These are phyloP conservation scores for Ophiognomonia clavigignenti-juglandacearum DNA, from an alignment of 2,329 filamentous ascomycete genomes.

Conservation along the genomic window DNA sequence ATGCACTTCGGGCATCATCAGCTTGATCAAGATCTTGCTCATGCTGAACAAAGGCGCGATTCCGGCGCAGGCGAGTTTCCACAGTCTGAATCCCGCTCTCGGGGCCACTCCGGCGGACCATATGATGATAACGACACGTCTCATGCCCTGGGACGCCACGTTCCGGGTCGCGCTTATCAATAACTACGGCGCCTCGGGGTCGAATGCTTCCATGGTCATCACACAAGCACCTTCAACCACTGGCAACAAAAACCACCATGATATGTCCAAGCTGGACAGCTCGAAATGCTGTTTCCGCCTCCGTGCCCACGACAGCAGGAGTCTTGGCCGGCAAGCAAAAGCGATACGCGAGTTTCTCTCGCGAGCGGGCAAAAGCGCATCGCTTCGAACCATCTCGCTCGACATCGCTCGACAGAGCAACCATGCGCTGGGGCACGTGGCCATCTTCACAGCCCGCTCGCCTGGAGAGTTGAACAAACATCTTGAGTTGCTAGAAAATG, in stretches of 20 bases:
- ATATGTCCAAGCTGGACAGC: not conserved
- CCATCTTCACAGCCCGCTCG: constrained; percentile 24
- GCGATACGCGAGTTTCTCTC: not conserved
- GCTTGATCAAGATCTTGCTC: constrained; percentile 28
- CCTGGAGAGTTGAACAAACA: constrained; percentile 19
- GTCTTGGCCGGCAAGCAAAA: not conserved
- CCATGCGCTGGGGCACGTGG: constrained; percentile 16
- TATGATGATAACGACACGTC: constrained; percentile 18
- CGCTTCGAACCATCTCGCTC: constrained; percentile 24
- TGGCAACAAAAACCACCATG: not conserved
- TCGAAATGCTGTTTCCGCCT: constrained; percentile 3
- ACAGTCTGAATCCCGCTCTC: constrained; percentile 14
- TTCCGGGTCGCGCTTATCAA: constrained; percentile 25
- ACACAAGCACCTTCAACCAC: not conserved
- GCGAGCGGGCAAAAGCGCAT: not conserved
- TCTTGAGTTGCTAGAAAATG: not conserved
- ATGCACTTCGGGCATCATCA: constrained; percentile 1
- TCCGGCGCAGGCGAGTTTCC: constrained; percentile 29
- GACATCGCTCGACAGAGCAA: constrained; percentile 27
- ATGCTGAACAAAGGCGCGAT: constrained; percentile 23
- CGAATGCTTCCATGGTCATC: constrained; percentile 24
- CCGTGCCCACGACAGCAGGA: not conserved
- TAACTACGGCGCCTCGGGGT: constrained; percentile 32
- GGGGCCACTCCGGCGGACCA: constrained; percentile 18
- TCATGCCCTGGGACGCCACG: constrained; percentile 18